Evolutionary conservation across 371 early-diverging fungal species (phyloP).

Genomic region (Choanephora cucurbitarum): DNA sequence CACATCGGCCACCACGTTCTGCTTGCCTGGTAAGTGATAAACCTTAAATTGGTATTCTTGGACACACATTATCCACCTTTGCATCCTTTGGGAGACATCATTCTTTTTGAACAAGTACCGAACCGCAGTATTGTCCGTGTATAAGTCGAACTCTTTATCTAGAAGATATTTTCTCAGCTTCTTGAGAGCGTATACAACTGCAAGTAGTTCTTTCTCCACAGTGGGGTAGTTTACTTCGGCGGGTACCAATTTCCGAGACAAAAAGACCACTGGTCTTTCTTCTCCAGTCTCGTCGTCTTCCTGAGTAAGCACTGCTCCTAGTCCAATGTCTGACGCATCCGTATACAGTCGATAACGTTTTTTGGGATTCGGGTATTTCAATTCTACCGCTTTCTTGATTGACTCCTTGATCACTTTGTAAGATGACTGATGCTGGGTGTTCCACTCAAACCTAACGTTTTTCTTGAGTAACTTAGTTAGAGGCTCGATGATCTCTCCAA

Average conservation of each 20-base stretch:
- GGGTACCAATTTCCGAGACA: not conserved
- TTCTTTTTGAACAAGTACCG: constrained; percentile 1
- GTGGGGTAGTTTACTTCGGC: not conserved
- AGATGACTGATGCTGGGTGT: too few species aligned
- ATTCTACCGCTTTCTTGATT: too few species aligned
- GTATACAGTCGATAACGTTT: too few species aligned
- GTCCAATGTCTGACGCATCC: too few species aligned
- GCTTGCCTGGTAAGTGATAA: not conserved
- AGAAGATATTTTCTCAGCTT: constrained; percentile 3
- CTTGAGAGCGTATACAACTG: not conserved
- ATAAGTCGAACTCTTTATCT: not conserved
- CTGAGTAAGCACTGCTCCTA: too few species aligned
- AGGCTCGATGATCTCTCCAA: too few species aligned
- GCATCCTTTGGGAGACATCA: not conserved
- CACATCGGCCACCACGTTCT: not conserved
- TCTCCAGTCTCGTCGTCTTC: not conserved
- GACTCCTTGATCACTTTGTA: too few species aligned
- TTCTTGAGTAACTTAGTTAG: too few species aligned
- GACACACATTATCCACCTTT: constrained; percentile 3
- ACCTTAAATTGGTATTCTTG: not conserved
- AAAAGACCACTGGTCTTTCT: not conserved
- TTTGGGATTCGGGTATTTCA: too few species aligned
- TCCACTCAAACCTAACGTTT: too few species aligned
- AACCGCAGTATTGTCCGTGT: constrained; percentile 1
- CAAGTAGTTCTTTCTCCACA: constrained; percentile 5